phyloP scores from a whole-genome alignment of 768 basidiomycete genomes.

The Rhodosporidiobolus sp. region DNA sequence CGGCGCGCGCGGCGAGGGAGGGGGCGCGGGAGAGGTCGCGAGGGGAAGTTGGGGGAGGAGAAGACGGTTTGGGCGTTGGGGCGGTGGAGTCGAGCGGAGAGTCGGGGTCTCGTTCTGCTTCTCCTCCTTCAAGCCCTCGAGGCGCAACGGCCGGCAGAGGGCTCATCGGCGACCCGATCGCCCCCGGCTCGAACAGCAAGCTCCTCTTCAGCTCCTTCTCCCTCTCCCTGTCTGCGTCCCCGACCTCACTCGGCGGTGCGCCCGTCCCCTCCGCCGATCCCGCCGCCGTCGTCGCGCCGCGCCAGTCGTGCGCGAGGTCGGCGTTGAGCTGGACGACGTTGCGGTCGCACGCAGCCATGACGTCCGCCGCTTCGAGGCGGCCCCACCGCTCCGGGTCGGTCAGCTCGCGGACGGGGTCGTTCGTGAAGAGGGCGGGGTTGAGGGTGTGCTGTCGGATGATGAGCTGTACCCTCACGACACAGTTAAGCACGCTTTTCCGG shows the following conservation, averaged over 20 bases:
- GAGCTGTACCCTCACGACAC: conserved; percentile 52
- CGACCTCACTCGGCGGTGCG: background rate
- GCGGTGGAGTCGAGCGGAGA: conserved; percentile 3
- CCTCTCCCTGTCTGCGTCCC: background rate
- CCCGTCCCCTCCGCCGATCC: too few relatives aligned
- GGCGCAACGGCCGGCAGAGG: too few relatives aligned
- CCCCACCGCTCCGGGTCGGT: conserved; percentile 66
- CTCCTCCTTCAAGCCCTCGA: too few relatives aligned
- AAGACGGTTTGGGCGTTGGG: conserved; percentile 9
- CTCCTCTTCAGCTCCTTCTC: background rate
- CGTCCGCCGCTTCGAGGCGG: conserved; percentile 56
- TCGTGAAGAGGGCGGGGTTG: conserved; percentile 69
- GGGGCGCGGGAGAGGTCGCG: background rate
- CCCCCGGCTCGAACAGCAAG: background rate
- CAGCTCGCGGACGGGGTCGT: conserved; percentile 64
- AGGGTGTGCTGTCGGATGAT: conserved; percentile 68
- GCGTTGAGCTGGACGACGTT: conserved; percentile 62
- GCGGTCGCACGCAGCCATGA: conserved; percentile 65
- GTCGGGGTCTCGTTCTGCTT: too few relatives aligned
- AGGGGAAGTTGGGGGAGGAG: background rate
- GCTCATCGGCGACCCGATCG: background rate
- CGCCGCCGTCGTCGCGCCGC: conserved; percentile 19
- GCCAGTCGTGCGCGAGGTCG: conserved; percentile 56
- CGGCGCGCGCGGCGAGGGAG: conserved; percentile 6
- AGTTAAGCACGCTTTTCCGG: background rate